phyloP scores from a whole-genome alignment of 305 asterid species.

The Fraxinus ornus region DNA sequence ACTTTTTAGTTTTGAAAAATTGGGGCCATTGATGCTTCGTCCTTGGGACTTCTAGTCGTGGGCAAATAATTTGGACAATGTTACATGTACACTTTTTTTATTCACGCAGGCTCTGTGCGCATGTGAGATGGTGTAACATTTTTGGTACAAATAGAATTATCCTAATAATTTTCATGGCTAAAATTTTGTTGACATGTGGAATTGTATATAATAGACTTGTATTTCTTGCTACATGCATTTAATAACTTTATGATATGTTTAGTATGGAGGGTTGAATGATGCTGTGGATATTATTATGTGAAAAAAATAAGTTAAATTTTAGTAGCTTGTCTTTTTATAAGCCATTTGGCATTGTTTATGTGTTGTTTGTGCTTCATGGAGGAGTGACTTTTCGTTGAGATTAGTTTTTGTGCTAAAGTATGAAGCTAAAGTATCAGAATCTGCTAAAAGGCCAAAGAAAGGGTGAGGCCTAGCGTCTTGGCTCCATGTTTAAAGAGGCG shows the following conservation, averaged over 20 bases:
- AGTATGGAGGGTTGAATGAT: background rate
- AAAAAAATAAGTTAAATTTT: background rate
- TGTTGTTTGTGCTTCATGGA: background rate
- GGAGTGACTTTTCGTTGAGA: background rate
- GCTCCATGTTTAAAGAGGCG: background rate
- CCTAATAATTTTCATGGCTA: constrained; percentile 6
- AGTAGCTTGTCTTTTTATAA: background rate
- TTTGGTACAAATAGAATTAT: too few relatives aligned
- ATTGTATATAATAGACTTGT: background rate
- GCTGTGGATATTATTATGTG: background rate
- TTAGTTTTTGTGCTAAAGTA: background rate
- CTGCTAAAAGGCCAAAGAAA: background rate
- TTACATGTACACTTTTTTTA: too few relatives aligned
- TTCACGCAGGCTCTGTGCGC: background rate
- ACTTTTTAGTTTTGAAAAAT: constrained; percentile 3
- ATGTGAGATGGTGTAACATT: too few relatives aligned
- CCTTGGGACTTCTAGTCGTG: background rate
- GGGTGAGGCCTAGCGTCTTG: background rate
- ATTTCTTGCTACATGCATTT: background rate
- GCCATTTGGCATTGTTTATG: background rate
- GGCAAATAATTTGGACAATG: background rate
- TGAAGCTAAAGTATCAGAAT: background rate
- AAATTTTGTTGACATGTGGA: background rate
- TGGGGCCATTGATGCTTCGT: background rate
- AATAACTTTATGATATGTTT: background rate